These are phyloP conservation scores for Trichoderma parareesei DNA, from an alignment of 495 filamentous ascomycete species.

Conservation along the genomic window DNA sequence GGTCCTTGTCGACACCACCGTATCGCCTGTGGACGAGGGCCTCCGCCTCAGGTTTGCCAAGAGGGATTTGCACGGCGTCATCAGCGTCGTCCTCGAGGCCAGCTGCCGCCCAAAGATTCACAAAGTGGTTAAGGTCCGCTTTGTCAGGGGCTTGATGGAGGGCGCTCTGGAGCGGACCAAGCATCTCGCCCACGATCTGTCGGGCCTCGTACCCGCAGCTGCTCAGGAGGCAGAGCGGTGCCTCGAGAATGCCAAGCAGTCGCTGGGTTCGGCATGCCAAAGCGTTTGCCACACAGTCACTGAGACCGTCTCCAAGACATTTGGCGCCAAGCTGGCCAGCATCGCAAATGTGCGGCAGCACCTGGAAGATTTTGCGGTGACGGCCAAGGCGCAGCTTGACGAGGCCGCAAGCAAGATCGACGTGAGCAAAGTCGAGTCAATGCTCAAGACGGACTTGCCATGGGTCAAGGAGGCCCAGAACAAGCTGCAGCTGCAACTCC, in stretches of 20 bases:
- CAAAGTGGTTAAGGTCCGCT: constrained; percentile 36
- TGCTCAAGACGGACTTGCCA: neutral
- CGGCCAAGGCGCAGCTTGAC: constrained; percentile 23
- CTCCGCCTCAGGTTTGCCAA: constrained; percentile 33
- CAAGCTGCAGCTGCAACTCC: constrained; percentile 15
- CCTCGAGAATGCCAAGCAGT: neutral
- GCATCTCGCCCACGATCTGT: constrained; percentile 4
- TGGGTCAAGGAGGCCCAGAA: constrained; percentile 11
- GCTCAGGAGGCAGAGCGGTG: constrained; percentile 5
- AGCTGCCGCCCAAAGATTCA: constrained; percentile 36
- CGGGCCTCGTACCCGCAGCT: neutral
- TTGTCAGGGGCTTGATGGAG: constrained; percentile 29
- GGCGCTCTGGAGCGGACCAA: constrained; percentile 25
- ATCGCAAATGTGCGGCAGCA: constrained; percentile 27
- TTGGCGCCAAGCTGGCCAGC: constrained; percentile 24
- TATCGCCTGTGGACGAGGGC: constrained; percentile 35
- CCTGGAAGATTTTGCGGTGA: constrained; percentile 26
- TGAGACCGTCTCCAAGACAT: constrained; percentile 25
- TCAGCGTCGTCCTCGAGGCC: constrained; percentile 37
- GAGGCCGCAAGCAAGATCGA: constrained; percentile 15
- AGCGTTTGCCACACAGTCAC: constrained; percentile 2
- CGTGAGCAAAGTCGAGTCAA: neutral
- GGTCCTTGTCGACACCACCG: constrained; percentile 29
- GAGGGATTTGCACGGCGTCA: constrained; percentile 32
- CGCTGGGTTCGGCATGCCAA: neutral